These are phyloP conservation scores for Fusarium ambrosium DNA, from an alignment of 2,329 filamentous ascomycete species.

Conservation along the genomic window DNA sequence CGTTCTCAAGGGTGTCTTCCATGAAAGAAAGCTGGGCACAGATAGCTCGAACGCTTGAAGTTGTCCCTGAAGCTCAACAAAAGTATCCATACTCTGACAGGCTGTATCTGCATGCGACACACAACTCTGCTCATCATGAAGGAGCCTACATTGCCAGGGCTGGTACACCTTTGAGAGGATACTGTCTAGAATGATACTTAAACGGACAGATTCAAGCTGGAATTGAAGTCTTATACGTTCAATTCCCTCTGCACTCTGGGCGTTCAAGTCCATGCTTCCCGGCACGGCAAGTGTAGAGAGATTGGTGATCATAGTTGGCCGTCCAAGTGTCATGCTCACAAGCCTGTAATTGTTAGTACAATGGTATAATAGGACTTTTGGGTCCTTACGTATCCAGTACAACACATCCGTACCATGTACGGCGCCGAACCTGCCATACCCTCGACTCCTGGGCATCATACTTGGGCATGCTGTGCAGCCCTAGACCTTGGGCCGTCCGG, in stretches of 20 bases:
- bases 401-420: neutral
- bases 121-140: neutral
- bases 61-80: neutral
- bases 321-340: neutral
- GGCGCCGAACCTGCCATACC: neutral
- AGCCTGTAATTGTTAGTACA: neutral
- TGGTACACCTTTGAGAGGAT: neutral
- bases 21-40: neutral
- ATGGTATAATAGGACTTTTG: neutral
- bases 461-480: neutral
- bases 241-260: neutral
- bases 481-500: neutral
- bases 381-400: neutral
- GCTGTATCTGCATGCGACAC: neutral
- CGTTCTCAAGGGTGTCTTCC: neutral
- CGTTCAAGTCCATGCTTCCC: neutral
- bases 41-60: neutral
- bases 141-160: neutral
- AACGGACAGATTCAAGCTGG: neutral
- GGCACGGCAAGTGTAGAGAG: neutral
- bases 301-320: neutral
- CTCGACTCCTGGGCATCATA: neutral
- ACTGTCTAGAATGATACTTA: neutral
- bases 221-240: neutral
- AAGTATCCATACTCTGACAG: neutral